These are phyloP conservation scores for Aspergillus carlsbadensis DNA, from an alignment of 495 filamentous ascomycete species.

Conservation along the genomic window DNA sequence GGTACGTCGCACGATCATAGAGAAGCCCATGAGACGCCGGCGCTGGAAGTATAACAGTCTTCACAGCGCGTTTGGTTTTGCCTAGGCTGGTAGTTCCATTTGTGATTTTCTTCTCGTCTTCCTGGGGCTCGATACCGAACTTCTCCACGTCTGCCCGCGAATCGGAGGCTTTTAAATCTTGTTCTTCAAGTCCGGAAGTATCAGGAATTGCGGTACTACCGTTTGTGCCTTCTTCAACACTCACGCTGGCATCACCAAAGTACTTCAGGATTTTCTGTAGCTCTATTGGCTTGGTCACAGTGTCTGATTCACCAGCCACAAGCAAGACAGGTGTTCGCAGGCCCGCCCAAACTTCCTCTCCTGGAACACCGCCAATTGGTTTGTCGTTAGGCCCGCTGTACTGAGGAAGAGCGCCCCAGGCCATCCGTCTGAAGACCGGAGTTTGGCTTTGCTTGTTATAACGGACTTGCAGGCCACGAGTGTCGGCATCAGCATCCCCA, in stretches of 20 bases:
- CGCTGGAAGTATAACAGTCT: constrained; percentile 68
- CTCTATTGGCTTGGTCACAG: constrained; percentile 67
- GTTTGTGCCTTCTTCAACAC: constrained; percentile 29
- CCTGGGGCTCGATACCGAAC: constrained; percentile 23
- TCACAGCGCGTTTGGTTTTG: constrained; percentile 51
- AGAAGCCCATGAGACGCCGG: constrained; percentile 83
- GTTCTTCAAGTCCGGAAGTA: constrained; percentile 38
- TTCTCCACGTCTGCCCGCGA: constrained; percentile 26
- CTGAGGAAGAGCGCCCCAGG: constrained; percentile 63
- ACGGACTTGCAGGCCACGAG: constrained; percentile 72
- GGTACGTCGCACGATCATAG: constrained; percentile 73
- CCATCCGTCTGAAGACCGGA: constrained; percentile 82
- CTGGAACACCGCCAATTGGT: constrained; percentile 64
- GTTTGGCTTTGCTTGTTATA: constrained; percentile 84
- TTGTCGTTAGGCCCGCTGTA: constrained; percentile 42
- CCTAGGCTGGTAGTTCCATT: constrained; percentile 12
- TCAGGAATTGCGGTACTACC: constrained; percentile 47
- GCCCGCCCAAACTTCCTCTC: constrained; percentile 68
- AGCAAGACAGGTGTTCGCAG: constrained; percentile 73
- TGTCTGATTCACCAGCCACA: constrained; percentile 74
- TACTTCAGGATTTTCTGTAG: constrained; percentile 66
- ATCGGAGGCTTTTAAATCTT: constrained; percentile 14
- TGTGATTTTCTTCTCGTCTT: constrained; percentile 21
- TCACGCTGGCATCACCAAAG: constrained; percentile 40
- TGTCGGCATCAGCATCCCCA: constrained; percentile 65